Percentiles rank a stretch among this genome's conserved stretches.
These are phyloP conservation scores for Trametes cinnabarina DNA, from an alignment of 768 basidiomycete species.

Conservation along the genomic window DNA sequence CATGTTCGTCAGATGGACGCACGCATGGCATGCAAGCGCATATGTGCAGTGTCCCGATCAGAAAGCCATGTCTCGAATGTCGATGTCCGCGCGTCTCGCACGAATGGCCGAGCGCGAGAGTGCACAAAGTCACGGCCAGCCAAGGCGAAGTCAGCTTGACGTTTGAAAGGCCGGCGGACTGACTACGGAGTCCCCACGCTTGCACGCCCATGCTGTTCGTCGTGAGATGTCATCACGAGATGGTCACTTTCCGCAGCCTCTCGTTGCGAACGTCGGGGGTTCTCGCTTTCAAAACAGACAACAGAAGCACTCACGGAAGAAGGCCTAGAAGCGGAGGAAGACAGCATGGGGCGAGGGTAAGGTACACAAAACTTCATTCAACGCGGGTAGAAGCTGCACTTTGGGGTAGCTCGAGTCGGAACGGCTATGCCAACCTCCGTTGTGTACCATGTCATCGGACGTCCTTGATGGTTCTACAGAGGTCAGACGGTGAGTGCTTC, in stretches of 20 bases:
- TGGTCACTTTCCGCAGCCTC: background rate
- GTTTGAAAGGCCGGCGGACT: background rate
- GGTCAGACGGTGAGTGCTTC: background rate
- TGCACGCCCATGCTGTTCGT: background rate
- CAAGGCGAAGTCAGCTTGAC: background rate
- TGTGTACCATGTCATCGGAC: too few species aligned
- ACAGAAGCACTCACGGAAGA: background rate
- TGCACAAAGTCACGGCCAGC: background rate
- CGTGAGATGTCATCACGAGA: background rate
- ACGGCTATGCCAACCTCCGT: too few species aligned
- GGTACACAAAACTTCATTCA: background rate
- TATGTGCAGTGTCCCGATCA: conserved; percentile 4
- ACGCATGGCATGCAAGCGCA: background rate
- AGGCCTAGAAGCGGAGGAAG: conserved; percentile 10
- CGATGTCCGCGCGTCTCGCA: background rate
- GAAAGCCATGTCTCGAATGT: background rate
- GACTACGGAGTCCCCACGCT: background rate
- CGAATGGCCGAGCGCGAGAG: conserved; percentile 4
- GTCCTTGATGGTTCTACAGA: background rate
- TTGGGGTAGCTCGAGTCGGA: background rate
- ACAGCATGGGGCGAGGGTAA: background rate
- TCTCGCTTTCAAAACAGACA: background rate
- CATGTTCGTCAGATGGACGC: background rate
- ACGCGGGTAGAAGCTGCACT: background rate
- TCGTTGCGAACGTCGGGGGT: background rate